phyloP scores from a whole-genome alignment of 1,284 basidiomycete species.

The Naganishia sp. region DNA sequence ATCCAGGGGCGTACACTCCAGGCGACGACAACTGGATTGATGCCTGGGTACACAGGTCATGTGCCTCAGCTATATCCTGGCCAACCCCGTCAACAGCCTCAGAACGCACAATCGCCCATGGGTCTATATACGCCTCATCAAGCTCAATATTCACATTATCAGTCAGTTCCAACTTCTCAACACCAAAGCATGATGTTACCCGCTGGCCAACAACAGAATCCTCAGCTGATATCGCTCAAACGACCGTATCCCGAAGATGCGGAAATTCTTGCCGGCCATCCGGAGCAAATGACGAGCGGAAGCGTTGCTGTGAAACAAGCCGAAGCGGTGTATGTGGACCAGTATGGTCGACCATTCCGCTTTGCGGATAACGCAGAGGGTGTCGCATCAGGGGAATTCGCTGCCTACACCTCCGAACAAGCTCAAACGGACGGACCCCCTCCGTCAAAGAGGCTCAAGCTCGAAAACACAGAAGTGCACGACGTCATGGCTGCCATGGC shows the following conservation, averaged over 20 bases:
- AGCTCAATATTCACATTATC: conserved; percentile 15
- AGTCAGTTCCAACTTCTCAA: neutral
- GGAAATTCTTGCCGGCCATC: conserved; percentile 33
- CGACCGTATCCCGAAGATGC: conserved; percentile 36
- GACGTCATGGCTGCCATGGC: conserved; percentile 20
- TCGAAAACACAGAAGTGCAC: conserved; percentile 4
- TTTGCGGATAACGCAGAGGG: conserved; percentile 2
- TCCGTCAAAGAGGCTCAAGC: conserved; percentile 11
- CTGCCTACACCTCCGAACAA: conserved; percentile 5
- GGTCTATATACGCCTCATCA: conserved; percentile 23
- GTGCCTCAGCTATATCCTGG: conserved; percentile 11
- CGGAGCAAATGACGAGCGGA: neutral
- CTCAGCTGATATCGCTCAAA: conserved; percentile 31
- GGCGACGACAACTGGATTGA: conserved; percentile 9
- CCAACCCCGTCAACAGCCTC: neutral
- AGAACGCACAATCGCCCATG: conserved; percentile 14
- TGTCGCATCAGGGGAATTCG: conserved; percentile 1
- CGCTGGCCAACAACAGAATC: neutral
- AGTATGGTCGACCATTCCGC: conserved; percentile 28
- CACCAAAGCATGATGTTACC: neutral
- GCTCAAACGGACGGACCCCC: neutral
- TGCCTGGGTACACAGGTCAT: conserved; percentile 22
- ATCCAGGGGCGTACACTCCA: conserved; percentile 22
- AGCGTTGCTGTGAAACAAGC: conserved; percentile 1
- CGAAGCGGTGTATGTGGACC: conserved; percentile 27